A percentile compares a stretch with the other conserved stretches of the same genome.
These are phyloP conservation scores for Xylariaceae sp. DNA, from an alignment of 2,329 filamentous ascomycete species.

Conservation along the genomic window DNA sequence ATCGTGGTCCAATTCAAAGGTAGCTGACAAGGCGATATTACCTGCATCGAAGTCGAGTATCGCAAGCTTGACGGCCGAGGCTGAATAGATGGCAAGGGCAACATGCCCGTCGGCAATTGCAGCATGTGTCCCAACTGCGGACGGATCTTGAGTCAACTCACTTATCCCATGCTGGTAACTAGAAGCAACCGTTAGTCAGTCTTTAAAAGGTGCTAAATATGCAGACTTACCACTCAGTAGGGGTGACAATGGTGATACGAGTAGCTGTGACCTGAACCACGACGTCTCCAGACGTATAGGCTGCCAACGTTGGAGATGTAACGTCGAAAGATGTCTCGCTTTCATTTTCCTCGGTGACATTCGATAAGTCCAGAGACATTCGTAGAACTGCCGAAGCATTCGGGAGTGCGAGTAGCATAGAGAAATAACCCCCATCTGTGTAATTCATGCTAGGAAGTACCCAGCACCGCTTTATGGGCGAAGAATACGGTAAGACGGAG, in stretches of 20 bases:
- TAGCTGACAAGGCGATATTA: constrained; percentile 19
- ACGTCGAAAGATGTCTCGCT: constrained; percentile 42
- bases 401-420: constrained; percentile 42
- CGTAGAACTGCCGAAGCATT: constrained; percentile 40
- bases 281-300: constrained; percentile 26
- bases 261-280: constrained; percentile 49
- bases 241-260: constrained; percentile 32
- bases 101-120: constrained; percentile 30
- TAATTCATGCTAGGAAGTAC: constrained; percentile 30
- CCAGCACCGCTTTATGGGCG: constrained; percentile 46
- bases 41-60: constrained; percentile 29
- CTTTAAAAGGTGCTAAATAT: no score
- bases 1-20: constrained; percentile 35
- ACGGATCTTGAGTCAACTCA: constrained; percentile 23
- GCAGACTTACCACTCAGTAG: constrained; percentile 28
- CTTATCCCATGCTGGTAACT: constrained; percentile 23
- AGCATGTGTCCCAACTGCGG: constrained; percentile 33
- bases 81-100: constrained; percentile 34
- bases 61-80: constrained; percentile 30
- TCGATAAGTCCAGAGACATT: constrained; percentile 39
- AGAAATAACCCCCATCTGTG: constrained; percentile 22
- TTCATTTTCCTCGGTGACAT: constrained; percentile 34
- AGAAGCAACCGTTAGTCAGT: constrained; percentile 12
- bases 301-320: constrained; percentile 42
- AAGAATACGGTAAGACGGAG: constrained; percentile 44